Evolutionary conservation across 2,329 filamentous ascomycete genomes (phyloP), one percentile per base, ranked within the genome.

Genomic region (Trichoderma hamatum): DNA sequence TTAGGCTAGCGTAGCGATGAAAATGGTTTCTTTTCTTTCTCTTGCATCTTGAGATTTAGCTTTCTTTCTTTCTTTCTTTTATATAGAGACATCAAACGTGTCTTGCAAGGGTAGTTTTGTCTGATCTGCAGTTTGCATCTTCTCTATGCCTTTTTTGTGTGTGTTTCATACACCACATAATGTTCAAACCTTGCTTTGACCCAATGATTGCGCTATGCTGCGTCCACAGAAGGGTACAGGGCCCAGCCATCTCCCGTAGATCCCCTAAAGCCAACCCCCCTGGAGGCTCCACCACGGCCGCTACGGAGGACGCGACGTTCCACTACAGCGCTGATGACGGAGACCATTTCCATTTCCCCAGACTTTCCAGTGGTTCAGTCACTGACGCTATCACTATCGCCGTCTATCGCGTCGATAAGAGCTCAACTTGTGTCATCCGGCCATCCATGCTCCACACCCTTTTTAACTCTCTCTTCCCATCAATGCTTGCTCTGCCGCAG

Each of bases 351-450:
- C 54, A 19, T 19, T 55, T 34, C 62, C 62, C 62, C 62, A 46
- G 62, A 65, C 62, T 65, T 55, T 46, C 9, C 46, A 24, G 46
- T 24, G 19, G 13, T 19, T 49, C 21, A 36, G 19, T 46, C n/a
- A n/a, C 19, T n/a, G 5, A 36, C 19, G 56, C 21, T 43, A 60
- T 60, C 56, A 55, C 28, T 28, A 39, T 10, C 62, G 62, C 3
- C 6, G 6, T 30, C 62, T 65, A 65, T 65, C 62, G 26, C 51
- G 39, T n/a, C 34, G 62, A 65, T 65, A 64, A 64, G 61, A 64
- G 61, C 61, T 61, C 58, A n/a, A 16, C 58, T 43, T 64, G 24
- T 64, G 30, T 63, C 30, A 39, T 36, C 39, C 39, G 39, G 14
- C 39, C 36, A 43, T 43, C n/a, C 14, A 11, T 43, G 28, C 52